Evolutionary conservation across 2,329 filamentous ascomycete genomes (phyloP).

Genomic region (Colletotrichum aenigma): DNA sequence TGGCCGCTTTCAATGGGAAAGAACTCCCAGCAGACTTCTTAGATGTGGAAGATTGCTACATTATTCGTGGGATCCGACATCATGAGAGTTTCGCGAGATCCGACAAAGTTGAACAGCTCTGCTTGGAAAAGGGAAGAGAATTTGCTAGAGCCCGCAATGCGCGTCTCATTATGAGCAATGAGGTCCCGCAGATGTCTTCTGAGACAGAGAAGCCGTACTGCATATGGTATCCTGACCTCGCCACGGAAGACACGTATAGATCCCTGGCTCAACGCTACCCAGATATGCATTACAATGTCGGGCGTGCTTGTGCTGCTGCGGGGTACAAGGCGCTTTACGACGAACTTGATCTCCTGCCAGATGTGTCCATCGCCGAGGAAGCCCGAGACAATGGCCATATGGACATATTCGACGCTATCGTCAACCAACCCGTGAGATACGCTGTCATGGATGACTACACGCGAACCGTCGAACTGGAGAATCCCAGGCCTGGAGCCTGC

Average conservation of each 20-base stretch:
- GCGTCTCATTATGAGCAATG: conserved; percentile 39
- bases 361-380: conserved; percentile 43
- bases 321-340: conserved; percentile 38
- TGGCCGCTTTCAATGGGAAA: background rate
- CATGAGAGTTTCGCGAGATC: background rate
- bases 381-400: conserved; percentile 31
- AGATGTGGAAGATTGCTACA: background rate
- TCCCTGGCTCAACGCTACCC: conserved; percentile 33
- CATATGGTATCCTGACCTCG: conserved; percentile 43
- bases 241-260: conserved; percentile 39
- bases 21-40: background rate
- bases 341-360: conserved; percentile 40
- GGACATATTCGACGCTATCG: conserved; percentile 35
- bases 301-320: conserved; percentile 42
- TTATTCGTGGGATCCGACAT: background rate
- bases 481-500: background rate
- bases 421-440: conserved; percentile 29
- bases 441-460: conserved; percentile 41
- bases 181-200: conserved; percentile 28
- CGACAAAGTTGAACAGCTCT: background rate
- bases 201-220: conserved; percentile 38
- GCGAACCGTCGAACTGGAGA: conserved; percentile 18
- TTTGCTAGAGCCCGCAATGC: conserved; percentile 31
- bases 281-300: conserved; percentile 39
- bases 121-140: background rate